phyloP scores from a whole-genome alignment of 345 rosid species.

The Salix caprea region DNA sequence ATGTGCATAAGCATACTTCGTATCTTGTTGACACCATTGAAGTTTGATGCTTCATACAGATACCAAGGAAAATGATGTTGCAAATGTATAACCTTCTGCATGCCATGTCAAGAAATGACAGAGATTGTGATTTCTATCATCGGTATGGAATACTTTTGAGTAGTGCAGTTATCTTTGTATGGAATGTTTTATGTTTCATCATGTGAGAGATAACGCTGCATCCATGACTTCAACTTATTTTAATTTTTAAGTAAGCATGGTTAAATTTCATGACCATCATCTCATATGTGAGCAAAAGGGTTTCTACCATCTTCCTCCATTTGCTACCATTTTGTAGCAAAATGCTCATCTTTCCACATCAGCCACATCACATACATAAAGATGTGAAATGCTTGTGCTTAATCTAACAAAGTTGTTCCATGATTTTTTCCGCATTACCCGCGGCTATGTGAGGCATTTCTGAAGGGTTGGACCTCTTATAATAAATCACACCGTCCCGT shows the following conservation, averaged over 20 bases:
- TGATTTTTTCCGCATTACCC: not conserved
- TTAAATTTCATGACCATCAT: not conserved
- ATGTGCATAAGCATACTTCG: not conserved
- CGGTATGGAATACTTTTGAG: conserved; percentile 49
- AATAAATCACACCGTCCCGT: not conserved
- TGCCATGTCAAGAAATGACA: conserved; percentile 84
- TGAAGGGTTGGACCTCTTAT: not conserved
- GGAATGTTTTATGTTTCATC: not conserved
- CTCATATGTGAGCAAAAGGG: not conserved
- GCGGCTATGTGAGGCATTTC: not conserved
- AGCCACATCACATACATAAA: not conserved
- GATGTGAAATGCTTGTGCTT: not conserved
- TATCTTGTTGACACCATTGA: not conserved
- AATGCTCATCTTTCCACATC: not conserved
- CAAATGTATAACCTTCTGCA: conserved; percentile 92
- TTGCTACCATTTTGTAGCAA: not conserved
- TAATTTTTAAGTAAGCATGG: not conserved
- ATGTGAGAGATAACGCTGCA: not conserved
- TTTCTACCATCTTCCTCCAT: too few relatives aligned
- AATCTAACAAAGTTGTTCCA: not conserved
- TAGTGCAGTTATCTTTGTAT: not conserved
- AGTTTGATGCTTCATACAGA: conserved; percentile 43
- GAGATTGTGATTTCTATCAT: conserved; percentile 97
- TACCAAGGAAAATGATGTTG: conserved; percentile 96
- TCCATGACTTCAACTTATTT: not conserved